Base-by-base conservation (phyloP, 768 basidiomycete genomes). In the Leccinum sublutescens region DNA sequence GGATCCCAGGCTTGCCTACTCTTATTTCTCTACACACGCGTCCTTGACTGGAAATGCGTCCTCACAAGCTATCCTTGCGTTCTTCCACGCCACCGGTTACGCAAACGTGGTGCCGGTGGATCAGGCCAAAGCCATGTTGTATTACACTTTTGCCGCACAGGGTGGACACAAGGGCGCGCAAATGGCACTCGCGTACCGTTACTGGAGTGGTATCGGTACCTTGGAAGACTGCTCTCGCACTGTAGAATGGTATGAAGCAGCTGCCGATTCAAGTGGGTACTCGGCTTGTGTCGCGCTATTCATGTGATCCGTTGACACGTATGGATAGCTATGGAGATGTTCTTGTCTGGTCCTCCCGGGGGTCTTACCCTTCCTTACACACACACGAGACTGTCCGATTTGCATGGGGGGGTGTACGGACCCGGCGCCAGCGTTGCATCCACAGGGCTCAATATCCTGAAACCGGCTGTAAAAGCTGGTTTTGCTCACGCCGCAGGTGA, bases 201-300 rank as follows among this genome's bases (percentile, higher is more conserved):
- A 95, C 68, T 98, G 95, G 95, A 88, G 91, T 40, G 97, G 97
- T 1, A 97, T 99, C 58, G 92, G 95, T 11, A 88, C 93, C 1
- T 77, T 85, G 54, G 94, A 98, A 71, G 86, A 87, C 65, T 98
- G 97, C 73, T 80, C 86, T 66, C 78, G 83, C 11, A 92, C 97
- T 14, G 76, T 93, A 55, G 82, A 84, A 27, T 98, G 93, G 89
- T 99, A 98, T 71, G 90, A 94, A 68, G 80, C 78, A 45, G 93
- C 95, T 1, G 91, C 95, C 15, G 91, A 95, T 62, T 84, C 92
- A 75, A 84, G 94, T 91, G 63, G 60, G 74, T 63, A 8, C 23
- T 19, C 87, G 59, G 54, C 75, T 62, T 12, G 8, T 21, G 2
- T 47, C 5, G 10, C 23, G 23, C 29, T 19, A 17, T 54, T 23